Percentiles rank a stretch among this genome's conserved stretches.
Conservation (phyloP, 148 eudicot genomes). For the Rhododendron kiyosumense region DNA sequence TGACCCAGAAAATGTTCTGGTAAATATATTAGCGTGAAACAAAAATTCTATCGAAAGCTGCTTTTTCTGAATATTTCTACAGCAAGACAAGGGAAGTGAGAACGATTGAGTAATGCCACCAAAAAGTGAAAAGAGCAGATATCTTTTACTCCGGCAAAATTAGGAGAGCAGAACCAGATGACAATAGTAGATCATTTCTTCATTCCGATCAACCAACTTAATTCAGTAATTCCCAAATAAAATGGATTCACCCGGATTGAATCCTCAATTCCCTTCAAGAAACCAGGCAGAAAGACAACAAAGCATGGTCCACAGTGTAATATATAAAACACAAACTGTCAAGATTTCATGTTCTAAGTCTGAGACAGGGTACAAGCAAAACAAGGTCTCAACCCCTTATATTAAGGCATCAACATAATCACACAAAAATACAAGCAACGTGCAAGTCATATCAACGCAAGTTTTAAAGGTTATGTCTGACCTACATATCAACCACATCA, state of each 20-base stretch:
- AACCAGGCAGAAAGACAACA: background rate
- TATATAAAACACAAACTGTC: background rate
- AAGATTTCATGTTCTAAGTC: background rate
- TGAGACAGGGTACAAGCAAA: background rate
- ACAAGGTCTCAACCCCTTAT: background rate
- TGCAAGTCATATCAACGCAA: background rate
- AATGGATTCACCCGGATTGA: background rate
- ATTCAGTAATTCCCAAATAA: background rate
- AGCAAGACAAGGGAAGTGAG: background rate
- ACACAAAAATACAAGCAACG: background rate
- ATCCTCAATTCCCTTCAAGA: background rate
- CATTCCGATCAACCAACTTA: background rate
- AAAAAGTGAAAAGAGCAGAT: background rate
- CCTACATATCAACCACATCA: conserved; percentile 4
- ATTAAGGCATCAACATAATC: background rate
- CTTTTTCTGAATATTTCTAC: background rate
- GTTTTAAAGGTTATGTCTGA: background rate
- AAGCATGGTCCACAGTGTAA: background rate
- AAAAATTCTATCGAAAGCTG: background rate
- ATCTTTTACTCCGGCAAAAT: background rate
- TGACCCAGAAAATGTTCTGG: background rate
- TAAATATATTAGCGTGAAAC: background rate
- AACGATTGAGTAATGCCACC: background rate
- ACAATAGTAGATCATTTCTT: background rate
- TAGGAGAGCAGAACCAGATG: background rate